These are phyloP conservation scores for Oryza rufipogon DNA, from an alignment of 176 grass and related monocot species.

Conservation along the genomic window DNA sequence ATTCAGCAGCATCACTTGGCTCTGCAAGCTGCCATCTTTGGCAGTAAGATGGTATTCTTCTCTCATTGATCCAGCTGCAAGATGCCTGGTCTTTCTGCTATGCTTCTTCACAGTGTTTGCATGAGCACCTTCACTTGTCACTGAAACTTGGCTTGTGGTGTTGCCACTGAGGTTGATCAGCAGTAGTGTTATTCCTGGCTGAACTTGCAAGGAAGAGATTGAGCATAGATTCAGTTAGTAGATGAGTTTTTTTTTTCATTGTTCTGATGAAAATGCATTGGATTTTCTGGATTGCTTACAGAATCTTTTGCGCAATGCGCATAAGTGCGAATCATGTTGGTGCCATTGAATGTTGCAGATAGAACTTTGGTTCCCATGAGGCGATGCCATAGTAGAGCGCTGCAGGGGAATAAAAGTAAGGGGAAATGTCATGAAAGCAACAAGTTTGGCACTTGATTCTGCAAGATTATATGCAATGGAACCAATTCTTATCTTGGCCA, in stretches of 20 bases:
- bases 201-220: conserved; percentile 10
- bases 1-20: conserved; percentile 80
- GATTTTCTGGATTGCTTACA: conserved; percentile 41
- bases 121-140: conserved; percentile 11
- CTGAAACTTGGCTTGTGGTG: conserved; percentile 42
- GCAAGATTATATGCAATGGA: neutral
- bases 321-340: conserved; percentile 62
- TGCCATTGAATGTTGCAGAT: conserved; percentile 49
- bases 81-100: conserved; percentile 14
- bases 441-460: neutral
- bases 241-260: neutral
- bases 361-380: conserved; percentile 80
- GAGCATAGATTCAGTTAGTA: neutral
- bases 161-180: conserved; percentile 85
- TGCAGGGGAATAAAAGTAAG: conserved; percentile 7
- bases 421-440: neutral
- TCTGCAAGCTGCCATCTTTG: conserved; percentile 53
- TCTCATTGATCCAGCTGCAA: conserved; percentile 25
- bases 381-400: conserved; percentile 85
- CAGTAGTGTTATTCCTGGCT: conserved; percentile 81
- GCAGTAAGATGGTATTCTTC: conserved; percentile 75
- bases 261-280: neutral
- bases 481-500: conserved; percentile 27
- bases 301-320: conserved; percentile 70
- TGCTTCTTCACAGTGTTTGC: neutral